Evolutionary conservation across 164 flowering plant species (phyloP), one percentile per base, ranked within the genome.

Genomic region (Berberis thunbergii): DNA sequence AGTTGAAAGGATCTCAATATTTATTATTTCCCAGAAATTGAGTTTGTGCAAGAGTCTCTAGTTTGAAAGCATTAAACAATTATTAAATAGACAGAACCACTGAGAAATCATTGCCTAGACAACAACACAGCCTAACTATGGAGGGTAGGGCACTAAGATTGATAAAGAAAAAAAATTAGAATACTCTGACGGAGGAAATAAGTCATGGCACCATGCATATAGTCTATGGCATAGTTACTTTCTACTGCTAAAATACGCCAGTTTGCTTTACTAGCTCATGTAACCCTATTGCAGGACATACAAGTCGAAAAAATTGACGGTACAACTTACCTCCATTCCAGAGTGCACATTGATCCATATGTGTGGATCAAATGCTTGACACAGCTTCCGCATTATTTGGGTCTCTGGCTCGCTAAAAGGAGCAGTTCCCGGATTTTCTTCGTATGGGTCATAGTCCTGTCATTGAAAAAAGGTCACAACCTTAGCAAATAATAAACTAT

Each of bases 351-450:
- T 94, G 40, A 84, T 80, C 99, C 99, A 94, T 44, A 94, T 67
- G 64, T 94, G 97, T 68, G 99, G 99, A 55, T 86, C 79, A 77
- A 94, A 94, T 68, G 96, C 77, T 54, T 78, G 7, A 48, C 90
- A 81, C 64, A 94, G 75, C 74, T 86, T 91, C 64, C 96, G 79
- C 99, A 94, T 89, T 42, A 91, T 81, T 75, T 91, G 95, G 67
- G 84, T 75, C 80, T 94, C 99, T 41, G 99, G 99, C 70, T 94
- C 99, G 57, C 99, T 94, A 65, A 94, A 91, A 54, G 99, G 96
- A 70, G 86, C 89, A 73, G 75, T 66, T 74, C 99, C 97, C 49
- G 99, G 99, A 74, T 86, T 87, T 74, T 94, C 99, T 80, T 94
- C 99, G 69, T 81, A 83, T 62, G 99, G 99, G 79, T 94, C 97